Evolutionary conservation across 352 stramenopile genomes (phyloP).

Genomic region (Phytophthora palmivora): DNA sequence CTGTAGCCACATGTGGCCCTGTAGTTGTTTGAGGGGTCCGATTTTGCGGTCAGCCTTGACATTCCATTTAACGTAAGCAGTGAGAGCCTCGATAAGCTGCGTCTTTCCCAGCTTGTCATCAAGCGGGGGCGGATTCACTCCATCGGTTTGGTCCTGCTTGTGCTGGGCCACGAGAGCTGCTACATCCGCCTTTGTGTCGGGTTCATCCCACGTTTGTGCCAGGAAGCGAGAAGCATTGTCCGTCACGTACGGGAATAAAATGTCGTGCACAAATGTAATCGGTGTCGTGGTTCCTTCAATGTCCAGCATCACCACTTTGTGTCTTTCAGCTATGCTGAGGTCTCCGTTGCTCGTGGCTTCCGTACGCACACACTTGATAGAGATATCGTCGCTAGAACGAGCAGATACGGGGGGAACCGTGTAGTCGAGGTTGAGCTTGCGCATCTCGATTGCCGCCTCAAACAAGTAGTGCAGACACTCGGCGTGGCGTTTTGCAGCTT

Average conservation of each 20-base stretch:
- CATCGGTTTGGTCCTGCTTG: slow-evolving; percentile 44
- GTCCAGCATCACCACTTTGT: slow-evolving; percentile 94
- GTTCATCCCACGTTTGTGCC: slow-evolving; percentile 56
- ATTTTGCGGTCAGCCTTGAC: slow-evolving; percentile 86
- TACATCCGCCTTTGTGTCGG: slow-evolving; percentile 59
- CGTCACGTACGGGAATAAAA: slow-evolving; percentile 93
- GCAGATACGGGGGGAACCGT: slow-evolving; percentile 42
- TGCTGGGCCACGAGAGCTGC: slow-evolving; percentile 55
- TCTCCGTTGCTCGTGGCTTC: slow-evolving; percentile 20
- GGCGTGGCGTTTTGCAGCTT: slow-evolving; percentile 95
- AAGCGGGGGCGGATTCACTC: slow-evolving; percentile 38
- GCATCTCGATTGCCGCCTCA: slow-evolving; percentile 91
- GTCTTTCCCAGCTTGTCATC: slow-evolving; percentile 27
- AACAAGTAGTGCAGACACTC: slow-evolving; percentile 98
- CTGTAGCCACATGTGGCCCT: slow-evolving; percentile 91
- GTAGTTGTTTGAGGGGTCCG: slow-evolving; percentile 88
- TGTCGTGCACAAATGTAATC: slow-evolving; percentile 96
- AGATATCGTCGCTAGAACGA: slow-evolving; percentile 55
- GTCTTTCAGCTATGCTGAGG: slow-evolving; percentile 70
- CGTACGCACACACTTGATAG: slow-evolving; percentile 50
- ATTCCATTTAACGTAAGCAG: slow-evolving; percentile 76
- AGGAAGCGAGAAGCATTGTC: slow-evolving; percentile 70
- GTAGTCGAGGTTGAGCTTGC: slow-evolving; percentile 84
- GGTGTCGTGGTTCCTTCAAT: slow-evolving; percentile 97
- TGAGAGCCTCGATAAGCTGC: slow-evolving; percentile 44